Base-by-base conservation (phyloP, 2,329 filamentous ascomycete genomes). In the Celoporthe dispersa region DNA sequence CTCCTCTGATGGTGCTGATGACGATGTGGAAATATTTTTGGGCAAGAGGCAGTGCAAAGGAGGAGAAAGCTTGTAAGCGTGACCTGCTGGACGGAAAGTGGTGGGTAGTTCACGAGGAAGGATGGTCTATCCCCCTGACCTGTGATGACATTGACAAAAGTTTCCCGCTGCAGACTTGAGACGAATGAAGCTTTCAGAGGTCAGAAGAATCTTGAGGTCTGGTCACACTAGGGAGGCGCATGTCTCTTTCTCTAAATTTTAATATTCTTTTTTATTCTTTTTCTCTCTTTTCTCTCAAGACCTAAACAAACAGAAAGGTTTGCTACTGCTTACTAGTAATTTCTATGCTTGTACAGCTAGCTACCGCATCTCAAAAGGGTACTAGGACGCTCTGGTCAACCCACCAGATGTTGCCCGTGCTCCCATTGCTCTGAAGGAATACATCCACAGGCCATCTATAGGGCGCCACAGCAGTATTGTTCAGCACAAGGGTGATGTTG, bases 401-500 rank as follows among this genome's bases (percentile, higher is more conserved):
- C 74, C 74, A 75, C 51, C 62, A 71, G 19, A 68, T 67, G 25
- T 75, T 71, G 37, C 67, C 59, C 22, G 69, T 68, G 60, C 53
- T 59, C 22, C 75, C 75, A 22, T 69, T 63, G 14, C 64, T 53
- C 22, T 69, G 71, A 48, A 72, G 60, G 59, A 76, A 76, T 16
- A 76, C 74, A 65, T 76, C 73, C 14, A 57, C 57, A 5, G 75
- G 75, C 64, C 73, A 75, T 16, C 72, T 59, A 59, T 79, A 80
- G 16, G 76, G 75, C 72, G 68, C 74, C 2, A 74, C 78, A 55
- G 73, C 75, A n/a, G 71, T 73, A 39, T 78, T 73, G 19, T 79
- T 79, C 75, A 89, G 76, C n/a, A 87, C 80, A 11, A 78, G 81
- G 0, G 84, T 85, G 35, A 89, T 75, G 33, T 75, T 75, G 35